Evolutionary conservation across 208 protist species (phyloP).

Genomic region (Vickermania ingenoplastis): DNA sequence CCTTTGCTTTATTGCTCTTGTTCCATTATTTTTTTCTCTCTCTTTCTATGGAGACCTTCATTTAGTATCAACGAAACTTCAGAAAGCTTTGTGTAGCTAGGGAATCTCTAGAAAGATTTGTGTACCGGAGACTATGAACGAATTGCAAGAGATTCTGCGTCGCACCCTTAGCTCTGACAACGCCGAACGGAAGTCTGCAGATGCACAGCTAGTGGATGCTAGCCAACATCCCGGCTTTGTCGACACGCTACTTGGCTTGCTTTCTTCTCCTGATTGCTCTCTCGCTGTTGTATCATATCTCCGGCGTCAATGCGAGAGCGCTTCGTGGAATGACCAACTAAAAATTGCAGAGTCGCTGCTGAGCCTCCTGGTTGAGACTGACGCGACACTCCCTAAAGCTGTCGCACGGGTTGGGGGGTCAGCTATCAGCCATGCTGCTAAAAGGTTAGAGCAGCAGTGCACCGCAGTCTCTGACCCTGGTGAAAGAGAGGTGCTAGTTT

Average conservation of each 20-base stretch:
- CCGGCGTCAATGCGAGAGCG: background rate
- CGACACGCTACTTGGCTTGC: background rate
- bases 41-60: no score
- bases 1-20: background rate
- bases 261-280: background rate
- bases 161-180: background rate
- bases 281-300: background rate
- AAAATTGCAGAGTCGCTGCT: background rate
- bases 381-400: background rate
- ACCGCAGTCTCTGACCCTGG: background rate
- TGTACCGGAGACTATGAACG: constrained; percentile 7
- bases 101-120: no score
- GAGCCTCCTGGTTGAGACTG: background rate
- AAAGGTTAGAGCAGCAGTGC: background rate
- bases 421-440: background rate
- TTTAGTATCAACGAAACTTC: no score
- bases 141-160: background rate
- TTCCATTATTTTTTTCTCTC: constrained; percentile 1
- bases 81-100: no score
- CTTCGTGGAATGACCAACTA: background rate
- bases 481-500: no score
- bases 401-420: background rate
- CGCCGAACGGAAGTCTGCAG: background rate
- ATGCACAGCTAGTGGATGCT: background rate
- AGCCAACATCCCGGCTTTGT: background rate